Percentiles rank a stretch among this genome's conserved stretches.
phyloP scores from a whole-genome alignment of 352 stramenopile genomes.

The Globisporangium orthogonon region DNA sequence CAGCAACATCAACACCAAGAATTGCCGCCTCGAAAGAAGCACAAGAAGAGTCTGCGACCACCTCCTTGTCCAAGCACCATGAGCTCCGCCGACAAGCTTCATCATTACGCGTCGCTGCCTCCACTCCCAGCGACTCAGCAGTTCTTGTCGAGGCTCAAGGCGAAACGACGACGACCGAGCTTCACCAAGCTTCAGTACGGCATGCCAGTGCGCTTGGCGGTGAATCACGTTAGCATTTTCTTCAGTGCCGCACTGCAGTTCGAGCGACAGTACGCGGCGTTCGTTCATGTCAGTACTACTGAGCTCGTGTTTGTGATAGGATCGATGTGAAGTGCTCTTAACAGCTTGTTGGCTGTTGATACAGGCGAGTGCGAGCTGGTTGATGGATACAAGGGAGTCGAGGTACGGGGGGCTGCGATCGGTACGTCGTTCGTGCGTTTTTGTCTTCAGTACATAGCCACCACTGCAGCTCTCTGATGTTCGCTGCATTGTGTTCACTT shows the following conservation, averaged over 20 bases:
- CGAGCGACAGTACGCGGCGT: conserved; percentile 46
- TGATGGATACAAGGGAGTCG: too few relatives aligned
- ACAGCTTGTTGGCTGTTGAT: too few relatives aligned
- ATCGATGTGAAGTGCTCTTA: too few relatives aligned
- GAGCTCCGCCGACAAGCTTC: neutral
- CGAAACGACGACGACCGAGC: conserved; percentile 34
- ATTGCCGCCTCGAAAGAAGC: neutral
- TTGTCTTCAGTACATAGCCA: too few relatives aligned
- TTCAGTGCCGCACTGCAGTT: conserved; percentile 43
- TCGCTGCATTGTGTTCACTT: neutral
- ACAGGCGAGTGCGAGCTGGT: too few relatives aligned
- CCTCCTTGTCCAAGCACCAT: neutral
- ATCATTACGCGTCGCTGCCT: conserved; percentile 10
- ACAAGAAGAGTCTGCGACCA: neutral
- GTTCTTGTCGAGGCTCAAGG: conserved; percentile 56
- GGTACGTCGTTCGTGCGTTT: too few relatives aligned
- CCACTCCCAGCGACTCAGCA: conserved; percentile 48
- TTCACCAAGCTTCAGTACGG: conserved; percentile 40
- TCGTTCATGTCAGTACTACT: conserved; percentile 34
- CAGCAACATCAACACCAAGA: neutral
- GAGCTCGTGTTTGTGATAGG: too few relatives aligned
- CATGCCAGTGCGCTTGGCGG: conserved; percentile 45
- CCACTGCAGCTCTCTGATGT: too few relatives aligned
- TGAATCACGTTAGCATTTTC: conserved; percentile 51
- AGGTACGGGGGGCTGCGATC: too few relatives aligned